Evolutionary conservation across 179 eudicot genomes (phyloP).

Genomic region (Beta macrorhiza): DNA sequence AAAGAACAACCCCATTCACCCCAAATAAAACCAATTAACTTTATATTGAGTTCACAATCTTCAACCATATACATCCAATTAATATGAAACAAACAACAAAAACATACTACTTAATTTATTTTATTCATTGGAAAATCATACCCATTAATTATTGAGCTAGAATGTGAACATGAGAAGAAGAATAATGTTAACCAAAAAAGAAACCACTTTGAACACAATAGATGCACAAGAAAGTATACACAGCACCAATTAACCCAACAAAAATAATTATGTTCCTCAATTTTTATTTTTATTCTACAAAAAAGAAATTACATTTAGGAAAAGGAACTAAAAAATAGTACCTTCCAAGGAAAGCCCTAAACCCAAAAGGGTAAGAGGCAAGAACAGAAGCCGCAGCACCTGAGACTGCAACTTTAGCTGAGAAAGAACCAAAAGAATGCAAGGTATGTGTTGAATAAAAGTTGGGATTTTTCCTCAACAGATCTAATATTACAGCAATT

Average conservation of each 20-base stretch:
- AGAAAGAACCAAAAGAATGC: slow-evolving; percentile 49
- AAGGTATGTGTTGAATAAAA: slow-evolving; percentile 38
- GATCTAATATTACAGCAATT: slow-evolving; percentile 55
- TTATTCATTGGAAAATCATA: too few species aligned
- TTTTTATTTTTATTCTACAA: background rate
- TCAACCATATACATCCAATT: background rate
- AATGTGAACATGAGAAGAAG: too few species aligned
- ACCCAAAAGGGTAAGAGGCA: slow-evolving; percentile 58
- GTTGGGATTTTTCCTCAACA: slow-evolving; percentile 52
- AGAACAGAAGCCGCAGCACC: slow-evolving; percentile 63
- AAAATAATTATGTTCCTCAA: background rate
- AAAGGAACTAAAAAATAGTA: background rate
- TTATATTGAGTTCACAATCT: background rate
- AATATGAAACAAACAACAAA: background rate
- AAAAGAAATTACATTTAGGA: background rate
- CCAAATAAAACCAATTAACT: background rate
- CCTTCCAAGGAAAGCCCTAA: slow-evolving; percentile 54
- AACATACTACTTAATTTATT: too few species aligned
- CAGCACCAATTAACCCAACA: background rate
- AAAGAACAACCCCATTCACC: background rate
- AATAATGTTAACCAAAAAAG: too few species aligned
- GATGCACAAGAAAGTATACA: background rate
- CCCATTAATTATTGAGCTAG: too few species aligned
- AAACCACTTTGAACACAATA: too few species aligned
- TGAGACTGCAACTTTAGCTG: slow-evolving; percentile 49